Conservation (phyloP, 2,329 filamentous ascomycete genomes). For the Penicillium nordicum region DNA sequence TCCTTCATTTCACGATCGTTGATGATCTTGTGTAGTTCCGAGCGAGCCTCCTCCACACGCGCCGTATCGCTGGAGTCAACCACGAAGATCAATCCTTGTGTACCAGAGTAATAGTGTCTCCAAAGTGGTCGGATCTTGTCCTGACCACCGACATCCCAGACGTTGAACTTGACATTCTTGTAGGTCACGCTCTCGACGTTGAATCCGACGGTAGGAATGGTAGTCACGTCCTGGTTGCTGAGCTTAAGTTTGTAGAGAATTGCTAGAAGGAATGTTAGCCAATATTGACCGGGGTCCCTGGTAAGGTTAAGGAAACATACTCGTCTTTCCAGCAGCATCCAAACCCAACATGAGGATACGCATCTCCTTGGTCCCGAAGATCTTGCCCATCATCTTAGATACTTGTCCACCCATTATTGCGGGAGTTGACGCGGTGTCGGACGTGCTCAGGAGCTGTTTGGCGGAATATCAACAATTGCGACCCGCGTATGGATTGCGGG, state of each 20-base stretch:
- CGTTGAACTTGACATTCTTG: slow-evolving; percentile 99
- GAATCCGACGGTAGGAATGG: slow-evolving; percentile 97
- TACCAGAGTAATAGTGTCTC: slow-evolving; percentile 96
- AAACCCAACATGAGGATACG: slow-evolving; percentile 96
- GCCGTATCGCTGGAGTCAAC: slow-evolving; percentile 91
- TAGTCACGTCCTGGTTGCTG: slow-evolving; percentile 88
- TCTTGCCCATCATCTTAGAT: slow-evolving; percentile 96
- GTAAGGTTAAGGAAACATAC: slow-evolving; percentile 33
- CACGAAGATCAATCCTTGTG: slow-evolving; percentile 97
- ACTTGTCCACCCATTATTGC: slow-evolving; percentile 82
- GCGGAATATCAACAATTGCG: slow-evolving; percentile 7
- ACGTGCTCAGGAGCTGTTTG: slow-evolving; percentile 5
- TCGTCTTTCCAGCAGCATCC: slow-evolving; percentile 97
- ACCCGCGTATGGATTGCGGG: slow-evolving; percentile 2
- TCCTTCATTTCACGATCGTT: slow-evolving; percentile 98
- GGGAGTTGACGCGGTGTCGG: slow-evolving; percentile 7
- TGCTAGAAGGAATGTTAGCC: slow-evolving; percentile 42
- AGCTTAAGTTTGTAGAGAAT: slow-evolving; percentile 99
- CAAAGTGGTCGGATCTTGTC: slow-evolving; percentile 97
- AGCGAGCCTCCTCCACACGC: slow-evolving; percentile 87
- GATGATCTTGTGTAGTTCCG: slow-evolving; percentile 94
- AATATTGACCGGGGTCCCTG: not conserved
- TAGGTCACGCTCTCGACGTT: slow-evolving; percentile 99
- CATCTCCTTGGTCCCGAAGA: slow-evolving; percentile 99
- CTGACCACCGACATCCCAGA: slow-evolving; percentile 98